Percentiles rank a stretch among this genome's conserved stretches.
These are phyloP conservation scores for Glarea lozoyensis DNA, from an alignment of 495 filamentous ascomycete genomes.

Conservation along the genomic window DNA sequence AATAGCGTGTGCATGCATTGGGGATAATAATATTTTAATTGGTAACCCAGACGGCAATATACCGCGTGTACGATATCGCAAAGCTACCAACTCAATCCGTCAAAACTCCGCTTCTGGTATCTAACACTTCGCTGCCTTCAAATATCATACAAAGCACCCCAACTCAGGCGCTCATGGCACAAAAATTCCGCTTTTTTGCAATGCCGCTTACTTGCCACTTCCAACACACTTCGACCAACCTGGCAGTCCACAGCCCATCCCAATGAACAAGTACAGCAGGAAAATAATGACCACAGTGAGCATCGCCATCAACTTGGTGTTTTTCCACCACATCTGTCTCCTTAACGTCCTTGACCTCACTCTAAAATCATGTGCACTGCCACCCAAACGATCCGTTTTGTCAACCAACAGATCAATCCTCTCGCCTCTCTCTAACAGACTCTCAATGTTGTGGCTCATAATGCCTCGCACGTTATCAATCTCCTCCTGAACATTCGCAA, in stretches of 20 bases:
- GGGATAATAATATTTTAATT: background rate
- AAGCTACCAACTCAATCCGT: too few relatives aligned
- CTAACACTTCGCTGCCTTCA: background rate
- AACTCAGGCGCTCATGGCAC: background rate
- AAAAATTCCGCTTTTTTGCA: slow-evolving; percentile 1
- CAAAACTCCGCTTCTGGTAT: background rate
- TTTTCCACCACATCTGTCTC: slow-evolving; percentile 99
- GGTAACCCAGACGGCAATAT: background rate
- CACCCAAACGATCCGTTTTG: slow-evolving; percentile 88
- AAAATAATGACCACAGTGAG: slow-evolving; percentile 74
- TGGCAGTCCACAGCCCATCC: slow-evolving; percentile 66
- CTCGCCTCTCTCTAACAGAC: slow-evolving; percentile 88
- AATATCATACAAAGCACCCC: background rate
- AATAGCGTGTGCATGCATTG: background rate
- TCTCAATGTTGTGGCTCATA: slow-evolving; percentile 98
- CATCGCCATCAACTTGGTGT: slow-evolving; percentile 84
- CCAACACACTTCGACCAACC: slow-evolving; percentile 45
- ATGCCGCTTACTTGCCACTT: background rate
- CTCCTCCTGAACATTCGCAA: slow-evolving; percentile 72
- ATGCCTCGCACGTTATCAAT: slow-evolving; percentile 91
- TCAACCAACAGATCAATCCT: slow-evolving; percentile 92
- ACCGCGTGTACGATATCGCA: background rate
- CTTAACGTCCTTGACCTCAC: slow-evolving; percentile 77
- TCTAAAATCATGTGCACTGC: slow-evolving; percentile 78
- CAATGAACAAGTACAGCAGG: slow-evolving; percentile 71